A percentile compares a stretch with the other conserved stretches of the same genome.
These are phyloP conservation scores for Phytomonas sp. DNA, from an alignment of 208 protist genomes.

Conservation along the genomic window DNA sequence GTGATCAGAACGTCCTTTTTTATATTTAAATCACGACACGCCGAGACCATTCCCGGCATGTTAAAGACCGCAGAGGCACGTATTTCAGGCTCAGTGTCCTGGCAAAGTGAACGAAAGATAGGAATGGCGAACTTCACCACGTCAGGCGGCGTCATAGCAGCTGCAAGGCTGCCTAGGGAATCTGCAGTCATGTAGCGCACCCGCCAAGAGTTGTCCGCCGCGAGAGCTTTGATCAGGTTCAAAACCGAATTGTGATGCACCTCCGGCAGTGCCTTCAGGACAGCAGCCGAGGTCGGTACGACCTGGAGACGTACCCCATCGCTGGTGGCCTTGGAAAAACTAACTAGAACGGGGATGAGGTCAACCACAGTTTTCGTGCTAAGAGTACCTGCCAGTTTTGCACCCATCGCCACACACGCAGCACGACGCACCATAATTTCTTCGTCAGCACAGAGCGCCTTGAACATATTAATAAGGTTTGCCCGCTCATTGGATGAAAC, in stretches of 20 bases:
- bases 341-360: slow-evolving; percentile 84
- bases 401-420: slow-evolving; percentile 62
- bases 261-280: slow-evolving; percentile 78
- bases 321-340: slow-evolving; percentile 91
- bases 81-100: slow-evolving; percentile 81
- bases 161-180: slow-evolving; percentile 66
- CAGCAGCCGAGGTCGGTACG: slow-evolving; percentile 84
- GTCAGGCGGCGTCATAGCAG: slow-evolving; percentile 23
- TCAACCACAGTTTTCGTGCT: slow-evolving; percentile 62
- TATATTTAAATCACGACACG: slow-evolving; percentile 38
- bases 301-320: slow-evolving; percentile 96
- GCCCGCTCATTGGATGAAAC: slow-evolving; percentile 31
- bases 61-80: slow-evolving; percentile 78
- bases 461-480: slow-evolving; percentile 51
- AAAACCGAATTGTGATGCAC: slow-evolving; percentile 84
- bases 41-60: slow-evolving; percentile 59
- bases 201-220: slow-evolving; percentile 94
- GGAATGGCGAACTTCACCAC: slow-evolving; percentile 57
- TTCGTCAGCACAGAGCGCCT: slow-evolving; percentile 92
- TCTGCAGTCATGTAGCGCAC: slow-evolving; percentile 98
- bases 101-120: slow-evolving; percentile 63
- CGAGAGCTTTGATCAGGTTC: slow-evolving; percentile 52
- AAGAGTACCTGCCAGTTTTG: slow-evolving; percentile 50
- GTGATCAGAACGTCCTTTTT: slow-evolving; percentile 68
- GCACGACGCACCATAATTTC: slow-evolving; percentile 97